Evolutionary conservation across 352 stramenopile species (phyloP).

Genomic region (Globisporangium paroecandrum): DNA sequence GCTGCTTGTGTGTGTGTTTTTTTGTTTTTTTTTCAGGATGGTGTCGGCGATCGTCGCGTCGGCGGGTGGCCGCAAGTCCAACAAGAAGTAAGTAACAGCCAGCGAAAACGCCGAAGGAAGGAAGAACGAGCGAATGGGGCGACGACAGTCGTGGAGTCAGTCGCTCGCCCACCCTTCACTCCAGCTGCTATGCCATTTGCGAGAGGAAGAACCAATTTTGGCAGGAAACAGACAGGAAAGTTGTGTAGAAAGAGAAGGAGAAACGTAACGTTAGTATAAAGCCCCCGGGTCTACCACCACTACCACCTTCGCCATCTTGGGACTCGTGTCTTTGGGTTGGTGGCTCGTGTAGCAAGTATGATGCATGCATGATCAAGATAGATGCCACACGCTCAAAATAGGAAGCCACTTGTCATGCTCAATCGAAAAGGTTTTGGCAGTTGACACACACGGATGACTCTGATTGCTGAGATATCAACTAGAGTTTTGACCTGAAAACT

Average conservation of each 20-base stretch:
- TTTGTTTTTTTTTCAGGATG: constrained; percentile 42
- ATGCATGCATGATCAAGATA: neutral
- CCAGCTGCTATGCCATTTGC: neutral
- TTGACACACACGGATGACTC: neutral
- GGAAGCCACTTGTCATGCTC: neutral
- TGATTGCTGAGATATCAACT: neutral
- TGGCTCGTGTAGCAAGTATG: neutral
- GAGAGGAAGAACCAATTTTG: neutral
- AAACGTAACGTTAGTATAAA: neutral
- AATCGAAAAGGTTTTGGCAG: neutral
- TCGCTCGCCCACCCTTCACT: neutral
- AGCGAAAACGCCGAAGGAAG: neutral
- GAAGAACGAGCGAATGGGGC: neutral
- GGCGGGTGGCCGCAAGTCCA: constrained; percentile 36
- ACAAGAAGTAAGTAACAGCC: constrained; percentile 11
- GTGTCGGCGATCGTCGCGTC: constrained; percentile 80
- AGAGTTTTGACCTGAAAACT: neutral
- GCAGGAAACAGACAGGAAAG: neutral
- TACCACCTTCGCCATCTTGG: neutral
- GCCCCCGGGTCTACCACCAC: neutral
- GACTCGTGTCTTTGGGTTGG: neutral
- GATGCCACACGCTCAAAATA: neutral
- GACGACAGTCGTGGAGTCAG: neutral
- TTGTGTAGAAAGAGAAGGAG: neutral
- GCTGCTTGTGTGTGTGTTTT: neutral